Percentiles rank a stretch among this genome's conserved stretches.
Evolutionary conservation across 306 rosid genomes (phyloP).

Genomic region (Inga leiocalycina): DNA sequence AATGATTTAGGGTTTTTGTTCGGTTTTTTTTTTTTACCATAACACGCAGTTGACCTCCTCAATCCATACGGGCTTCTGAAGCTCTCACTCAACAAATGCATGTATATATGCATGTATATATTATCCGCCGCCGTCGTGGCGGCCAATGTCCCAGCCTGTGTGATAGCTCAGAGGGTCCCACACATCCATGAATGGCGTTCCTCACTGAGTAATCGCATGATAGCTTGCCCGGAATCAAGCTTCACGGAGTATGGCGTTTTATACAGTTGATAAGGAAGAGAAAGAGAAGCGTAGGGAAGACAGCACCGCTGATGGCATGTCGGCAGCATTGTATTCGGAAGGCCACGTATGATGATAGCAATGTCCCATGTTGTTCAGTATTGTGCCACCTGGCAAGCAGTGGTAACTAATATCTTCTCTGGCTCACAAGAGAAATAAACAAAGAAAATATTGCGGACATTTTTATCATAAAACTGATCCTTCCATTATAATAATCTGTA

Average conservation of each 20-base stretch:
- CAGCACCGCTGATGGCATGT: not conserved
- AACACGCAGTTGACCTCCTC: no score
- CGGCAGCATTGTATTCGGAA: not conserved
- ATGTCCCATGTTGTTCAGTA: slow-evolving; percentile 13
- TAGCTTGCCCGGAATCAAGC: no score
- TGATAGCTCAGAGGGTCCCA: slow-evolving; percentile 26
- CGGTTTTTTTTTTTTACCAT: no score
- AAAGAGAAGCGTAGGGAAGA: not conserved
- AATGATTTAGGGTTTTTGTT: no score
- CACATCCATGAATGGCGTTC: not conserved
- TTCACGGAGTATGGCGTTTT: no score
- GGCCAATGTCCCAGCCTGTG: not conserved
- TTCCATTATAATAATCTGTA: no score
- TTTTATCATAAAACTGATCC: no score
- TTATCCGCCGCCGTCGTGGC: not conserved
- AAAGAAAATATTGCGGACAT: not conserved
- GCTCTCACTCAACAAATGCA: no score
- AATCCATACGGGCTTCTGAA: no score
- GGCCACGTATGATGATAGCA: slow-evolving; percentile 15
- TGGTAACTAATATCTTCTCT: not conserved
- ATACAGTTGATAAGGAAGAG: not conserved
- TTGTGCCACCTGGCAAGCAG: not conserved
- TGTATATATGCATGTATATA: no score
- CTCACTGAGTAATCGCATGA: no score
- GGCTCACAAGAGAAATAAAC: not conserved